Conservation (phyloP, 2,329 filamentous ascomycete species). For the Fusarium palustre region DNA sequence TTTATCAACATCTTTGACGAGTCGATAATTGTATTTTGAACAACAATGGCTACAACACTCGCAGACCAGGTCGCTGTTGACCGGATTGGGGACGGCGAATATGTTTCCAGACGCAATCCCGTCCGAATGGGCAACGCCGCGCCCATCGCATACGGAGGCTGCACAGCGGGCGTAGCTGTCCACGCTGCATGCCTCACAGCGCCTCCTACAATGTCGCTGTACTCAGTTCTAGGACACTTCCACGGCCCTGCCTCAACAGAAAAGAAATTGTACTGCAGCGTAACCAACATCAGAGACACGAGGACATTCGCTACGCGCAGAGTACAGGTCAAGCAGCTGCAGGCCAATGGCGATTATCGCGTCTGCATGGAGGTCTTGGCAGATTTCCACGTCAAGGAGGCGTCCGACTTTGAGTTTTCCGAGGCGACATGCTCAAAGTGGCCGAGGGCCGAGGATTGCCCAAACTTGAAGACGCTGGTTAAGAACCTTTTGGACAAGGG, state of each 20-base stretch:
- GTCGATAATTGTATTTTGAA: accelerated
- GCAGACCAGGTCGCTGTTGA: slow-evolving; percentile 43
- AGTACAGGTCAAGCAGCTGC: slow-evolving; percentile 58
- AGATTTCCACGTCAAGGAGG: slow-evolving; percentile 60
- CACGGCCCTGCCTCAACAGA: slow-evolving; percentile 59
- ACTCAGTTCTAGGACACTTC: slow-evolving; percentile 60
- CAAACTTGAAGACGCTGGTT: slow-evolving; percentile 8
- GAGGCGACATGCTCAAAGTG: slow-evolving; percentile 52
- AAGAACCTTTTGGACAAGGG: slow-evolving; percentile 43
- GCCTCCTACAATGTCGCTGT: slow-evolving; percentile 54
- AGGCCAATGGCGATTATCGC: slow-evolving; percentile 52
- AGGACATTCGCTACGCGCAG: slow-evolving; percentile 61
- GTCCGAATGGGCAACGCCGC: slow-evolving; percentile 49
- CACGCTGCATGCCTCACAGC: slow-evolving; percentile 57
- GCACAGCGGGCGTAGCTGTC: slow-evolving; percentile 55
- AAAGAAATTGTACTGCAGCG: slow-evolving; percentile 52
- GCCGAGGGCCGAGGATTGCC: slow-evolving; percentile 44
- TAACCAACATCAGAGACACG: slow-evolving; percentile 56
- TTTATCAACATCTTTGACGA: neutral
- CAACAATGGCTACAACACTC: slow-evolving; percentile 24
- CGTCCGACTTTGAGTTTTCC: slow-evolving; percentile 53
- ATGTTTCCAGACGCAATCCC: slow-evolving; percentile 46
- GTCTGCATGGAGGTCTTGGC: slow-evolving; percentile 57
- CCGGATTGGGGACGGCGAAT: slow-evolving; percentile 36
- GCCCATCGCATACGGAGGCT: slow-evolving; percentile 60